phyloP scores from a whole-genome alignment of 257 asterid species.

The Dorcoceras hygrometricum region DNA sequence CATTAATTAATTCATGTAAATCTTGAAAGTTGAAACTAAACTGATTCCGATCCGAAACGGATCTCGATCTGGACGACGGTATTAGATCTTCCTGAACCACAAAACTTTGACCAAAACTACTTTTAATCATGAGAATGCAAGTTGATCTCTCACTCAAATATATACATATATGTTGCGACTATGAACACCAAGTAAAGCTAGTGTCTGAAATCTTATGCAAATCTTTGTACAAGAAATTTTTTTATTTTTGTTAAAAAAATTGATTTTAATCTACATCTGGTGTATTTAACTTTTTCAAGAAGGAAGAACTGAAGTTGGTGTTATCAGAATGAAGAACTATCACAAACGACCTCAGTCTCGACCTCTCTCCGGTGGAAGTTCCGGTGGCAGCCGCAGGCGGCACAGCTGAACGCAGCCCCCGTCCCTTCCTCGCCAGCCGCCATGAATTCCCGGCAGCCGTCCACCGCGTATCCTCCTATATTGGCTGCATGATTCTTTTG shows the following conservation, averaged over 20 bases:
- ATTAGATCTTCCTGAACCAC: neutral
- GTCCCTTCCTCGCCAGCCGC: slow-evolving; percentile 36
- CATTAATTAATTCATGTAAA: no score
- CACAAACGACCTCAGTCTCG: slow-evolving; percentile 27
- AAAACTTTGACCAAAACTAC: no score
- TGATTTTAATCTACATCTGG: no score
- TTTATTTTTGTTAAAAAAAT: no score
- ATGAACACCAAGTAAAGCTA: neutral
- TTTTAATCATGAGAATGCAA: neutral
- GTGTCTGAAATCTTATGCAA: neutral
- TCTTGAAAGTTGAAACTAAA: neutral
- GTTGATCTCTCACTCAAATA: neutral
- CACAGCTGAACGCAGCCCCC: slow-evolving; percentile 28
- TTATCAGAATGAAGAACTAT: slow-evolving; percentile 14
- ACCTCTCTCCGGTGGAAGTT: slow-evolving; percentile 27
- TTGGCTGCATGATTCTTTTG: slow-evolving; percentile 44
- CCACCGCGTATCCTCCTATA: slow-evolving; percentile 39
- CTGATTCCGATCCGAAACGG: neutral
- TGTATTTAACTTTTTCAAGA: no score
- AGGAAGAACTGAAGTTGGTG: neutral
- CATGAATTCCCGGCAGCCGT: slow-evolving; percentile 47
- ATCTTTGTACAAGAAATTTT: neutral
- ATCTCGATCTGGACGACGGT: neutral
- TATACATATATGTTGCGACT: no score
- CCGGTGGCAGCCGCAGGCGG: slow-evolving; percentile 35